Conservation (phyloP, 768 basidiomycete species). For the Collybiopsis confluens region DNA sequence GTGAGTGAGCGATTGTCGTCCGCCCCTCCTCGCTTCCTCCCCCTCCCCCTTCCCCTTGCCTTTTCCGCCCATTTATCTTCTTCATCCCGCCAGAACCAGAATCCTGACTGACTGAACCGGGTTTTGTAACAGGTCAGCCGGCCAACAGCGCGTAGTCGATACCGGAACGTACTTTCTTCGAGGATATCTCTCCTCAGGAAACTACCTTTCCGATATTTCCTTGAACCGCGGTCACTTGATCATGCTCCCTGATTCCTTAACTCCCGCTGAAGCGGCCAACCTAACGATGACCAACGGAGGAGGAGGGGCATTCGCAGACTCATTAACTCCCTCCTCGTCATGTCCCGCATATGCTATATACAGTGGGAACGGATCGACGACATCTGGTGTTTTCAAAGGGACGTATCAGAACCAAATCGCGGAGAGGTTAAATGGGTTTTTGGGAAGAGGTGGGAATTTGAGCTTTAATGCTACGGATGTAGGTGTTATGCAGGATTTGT, state of each 20-base stretch:
- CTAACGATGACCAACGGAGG: too few relatives aligned
- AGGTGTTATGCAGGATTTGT: conserved; percentile 40
- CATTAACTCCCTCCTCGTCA: conserved; percentile 34
- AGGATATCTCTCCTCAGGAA: conserved; percentile 40
- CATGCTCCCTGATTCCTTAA: conserved; percentile 30
- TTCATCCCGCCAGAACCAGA: too few relatives aligned
- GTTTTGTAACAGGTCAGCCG: conserved; percentile 32
- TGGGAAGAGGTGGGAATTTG: conserved; percentile 30
- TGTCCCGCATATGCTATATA: conserved; percentile 29
- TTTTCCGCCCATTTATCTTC: too few relatives aligned
- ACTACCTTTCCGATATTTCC: conserved; percentile 25
- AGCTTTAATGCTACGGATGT: conserved; percentile 29
- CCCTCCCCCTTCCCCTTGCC: too few relatives aligned
- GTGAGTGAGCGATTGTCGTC: conserved; percentile 18
- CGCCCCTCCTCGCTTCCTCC: too few relatives aligned
- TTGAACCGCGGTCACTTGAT: conserved; percentile 32
- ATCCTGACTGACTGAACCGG: too few relatives aligned
- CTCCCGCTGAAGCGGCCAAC: neutral
- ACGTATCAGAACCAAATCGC: conserved; percentile 31
- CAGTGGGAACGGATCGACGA: conserved; percentile 23
- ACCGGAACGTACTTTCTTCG: conserved; percentile 35
- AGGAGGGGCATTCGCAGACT: conserved; percentile 35
- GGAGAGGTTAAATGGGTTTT: conserved; percentile 27
- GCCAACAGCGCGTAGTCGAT: conserved; percentile 37
- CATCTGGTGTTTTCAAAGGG: conserved; percentile 26